phyloP scores from a whole-genome alignment of 202 grass and related monocot genomes.

The Zizania palustris region DNA sequence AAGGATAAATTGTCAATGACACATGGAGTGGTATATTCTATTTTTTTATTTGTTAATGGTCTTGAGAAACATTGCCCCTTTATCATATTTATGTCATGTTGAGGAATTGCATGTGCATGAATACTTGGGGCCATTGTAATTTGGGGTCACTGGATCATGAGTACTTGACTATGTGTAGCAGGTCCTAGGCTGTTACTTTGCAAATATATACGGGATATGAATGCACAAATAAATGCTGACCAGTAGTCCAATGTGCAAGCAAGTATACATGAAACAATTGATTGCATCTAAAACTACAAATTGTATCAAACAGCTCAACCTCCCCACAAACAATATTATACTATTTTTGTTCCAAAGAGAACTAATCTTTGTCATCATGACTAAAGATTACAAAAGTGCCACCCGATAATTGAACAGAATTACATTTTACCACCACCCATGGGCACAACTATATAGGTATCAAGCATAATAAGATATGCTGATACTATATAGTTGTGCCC shows the following conservation, averaged over 20 bases:
- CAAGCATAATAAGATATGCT: no score
- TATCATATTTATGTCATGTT: neutral
- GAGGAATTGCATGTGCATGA: neutral
- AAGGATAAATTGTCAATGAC: neutral
- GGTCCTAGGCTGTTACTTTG: neutral
- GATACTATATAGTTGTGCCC: neutral
- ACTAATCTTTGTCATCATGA: slow-evolving; percentile 7
- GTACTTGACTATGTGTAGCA: neutral
- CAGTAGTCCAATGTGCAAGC: neutral
- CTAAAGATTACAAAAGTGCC: neutral
- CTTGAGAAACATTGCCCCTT: neutral
- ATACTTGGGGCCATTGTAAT: neutral
- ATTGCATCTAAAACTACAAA: neutral
- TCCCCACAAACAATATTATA: neutral
- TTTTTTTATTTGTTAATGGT: neutral
- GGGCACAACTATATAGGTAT: no score
- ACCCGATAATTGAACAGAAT: neutral
- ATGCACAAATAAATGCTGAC: neutral
- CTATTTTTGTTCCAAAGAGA: neutral
- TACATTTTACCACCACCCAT: neutral
- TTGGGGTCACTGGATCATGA: neutral
- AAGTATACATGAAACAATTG: neutral
- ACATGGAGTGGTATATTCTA: neutral
- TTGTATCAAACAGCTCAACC: neutral
- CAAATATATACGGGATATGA: slow-evolving; percentile 28